Base-by-base conservation (phyloP, 208 protist genomes). In the Crithidia acanthocephali region DNA sequence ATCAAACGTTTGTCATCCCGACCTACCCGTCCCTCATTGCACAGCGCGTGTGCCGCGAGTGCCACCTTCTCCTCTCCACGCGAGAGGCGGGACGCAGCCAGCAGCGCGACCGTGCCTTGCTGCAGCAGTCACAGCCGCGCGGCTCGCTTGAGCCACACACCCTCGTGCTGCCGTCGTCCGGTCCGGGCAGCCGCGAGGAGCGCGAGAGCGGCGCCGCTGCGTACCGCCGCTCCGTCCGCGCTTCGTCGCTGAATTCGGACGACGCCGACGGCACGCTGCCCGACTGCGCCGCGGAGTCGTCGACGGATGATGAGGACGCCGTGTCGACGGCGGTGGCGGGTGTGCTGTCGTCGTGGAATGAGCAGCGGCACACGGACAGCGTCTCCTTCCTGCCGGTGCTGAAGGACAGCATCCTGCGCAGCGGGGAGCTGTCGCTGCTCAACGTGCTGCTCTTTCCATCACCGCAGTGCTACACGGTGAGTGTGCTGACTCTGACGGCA, bases 31-130 rank as follows among this genome's bases (percentile, higher is more conserved):
- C 62, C 11, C 35, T 42, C 1, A 76, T 83, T 18, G 74, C 72
- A 9, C 82, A 86, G 59, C 82, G 86, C 22, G 63, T 91, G 60
- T 91, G 86, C 60, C 55, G 25, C 3, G 69, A 55, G 22, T 91
- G 82, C 51, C 59, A 60, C 25, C 3, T 20, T 4, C 15, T 72
- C 0, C 67, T 72, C 6, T 33, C 57, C 18, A 6, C 56, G 22
- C 67, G 67, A 9, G 56, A 63, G 27, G 32, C 32, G 22, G 56
- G 67, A 33, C 42, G 56, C 20, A 48, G 32, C 3, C 67, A 63
- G 56, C 57, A 57, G 28, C 55, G 40, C 2, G 56, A 72, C 37
- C 30, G 67, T 9, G 55, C 20, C 7, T 2, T 71, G 28, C 28
- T 71, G 16, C 37, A 44, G 28, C 65, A 45, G 33, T 18, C n/a